Conservation (phyloP, 495 filamentous ascomycete genomes). For the Penicillium cinerascens region DNA sequence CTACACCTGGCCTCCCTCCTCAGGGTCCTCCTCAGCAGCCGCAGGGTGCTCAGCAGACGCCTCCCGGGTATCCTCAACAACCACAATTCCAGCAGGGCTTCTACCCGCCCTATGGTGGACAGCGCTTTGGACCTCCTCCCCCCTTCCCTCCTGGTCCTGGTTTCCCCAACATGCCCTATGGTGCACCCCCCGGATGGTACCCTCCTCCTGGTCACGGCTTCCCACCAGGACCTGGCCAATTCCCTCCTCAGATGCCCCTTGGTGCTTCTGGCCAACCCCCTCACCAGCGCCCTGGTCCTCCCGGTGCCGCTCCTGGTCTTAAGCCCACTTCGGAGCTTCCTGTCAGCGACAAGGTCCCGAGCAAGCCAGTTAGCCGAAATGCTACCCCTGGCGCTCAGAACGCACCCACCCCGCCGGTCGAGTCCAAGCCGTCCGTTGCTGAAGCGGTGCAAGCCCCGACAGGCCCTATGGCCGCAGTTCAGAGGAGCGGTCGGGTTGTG, state of each 20-base stretch:
- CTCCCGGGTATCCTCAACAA: slow-evolving; percentile 51
- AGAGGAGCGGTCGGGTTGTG: slow-evolving; percentile 66
- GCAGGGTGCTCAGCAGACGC: slow-evolving; percentile 38
- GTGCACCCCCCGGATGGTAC: slow-evolving; percentile 72
- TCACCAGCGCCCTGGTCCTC: slow-evolving; percentile 39
- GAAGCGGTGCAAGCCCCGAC: slow-evolving; percentile 51
- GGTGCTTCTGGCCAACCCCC: slow-evolving; percentile 50
- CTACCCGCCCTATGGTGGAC: slow-evolving; percentile 48
- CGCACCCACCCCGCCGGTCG: slow-evolving; percentile 55
- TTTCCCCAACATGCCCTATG: slow-evolving; percentile 60
- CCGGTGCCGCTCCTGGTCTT: slow-evolving; percentile 26
- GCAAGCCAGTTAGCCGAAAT: slow-evolving; percentile 34
- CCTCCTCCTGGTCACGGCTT: slow-evolving; percentile 78
- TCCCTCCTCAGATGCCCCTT: slow-evolving; percentile 48
- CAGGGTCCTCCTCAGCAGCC: slow-evolving; percentile 41
- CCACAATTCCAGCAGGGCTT: slow-evolving; percentile 46
- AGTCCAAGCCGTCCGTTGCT: slow-evolving; percentile 61
- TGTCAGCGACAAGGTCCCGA: slow-evolving; percentile 33
- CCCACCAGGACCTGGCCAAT: slow-evolving; percentile 59
- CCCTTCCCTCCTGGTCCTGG: slow-evolving; percentile 58
- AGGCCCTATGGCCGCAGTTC: slow-evolving; percentile 41
- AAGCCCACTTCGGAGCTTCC: slow-evolving; percentile 45
- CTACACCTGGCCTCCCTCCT: slow-evolving; percentile 38
- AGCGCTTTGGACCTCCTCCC: slow-evolving; percentile 56
- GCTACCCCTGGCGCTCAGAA: slow-evolving; percentile 39